Conservation (phyloP, 2,329 filamentous ascomycete species). For the Lasiodiplodia gonubiensis region DNA sequence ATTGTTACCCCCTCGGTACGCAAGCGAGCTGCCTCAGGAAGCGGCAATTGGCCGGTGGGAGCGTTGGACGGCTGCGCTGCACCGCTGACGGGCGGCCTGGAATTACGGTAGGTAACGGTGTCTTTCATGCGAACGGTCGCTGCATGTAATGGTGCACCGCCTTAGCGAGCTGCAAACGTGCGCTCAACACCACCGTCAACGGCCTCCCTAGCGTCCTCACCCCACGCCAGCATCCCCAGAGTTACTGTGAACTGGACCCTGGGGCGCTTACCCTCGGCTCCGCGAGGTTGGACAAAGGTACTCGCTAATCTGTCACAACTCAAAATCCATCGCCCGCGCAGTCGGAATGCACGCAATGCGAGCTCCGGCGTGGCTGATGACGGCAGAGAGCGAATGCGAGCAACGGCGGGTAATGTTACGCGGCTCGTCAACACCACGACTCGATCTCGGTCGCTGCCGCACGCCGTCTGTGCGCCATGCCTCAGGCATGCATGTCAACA, state of each 20-base stretch:
- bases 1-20: background rate
- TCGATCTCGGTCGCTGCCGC: slow-evolving; percentile 19
- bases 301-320: background rate
- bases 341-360: slow-evolving; percentile 2
- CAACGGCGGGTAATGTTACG: slow-evolving; percentile 15
- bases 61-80: slow-evolving; percentile 6
- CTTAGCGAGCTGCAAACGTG: slow-evolving; percentile 6
- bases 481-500: slow-evolving; percentile 14
- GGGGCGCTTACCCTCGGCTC: slow-evolving; percentile 9
- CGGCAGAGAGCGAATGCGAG: slow-evolving; percentile 5
- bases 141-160: slow-evolving; percentile 5
- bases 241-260: slow-evolving; percentile 8
- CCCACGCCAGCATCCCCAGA: background rate
- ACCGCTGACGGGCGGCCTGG: background rate
- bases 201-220: background rate
- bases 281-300: background rate
- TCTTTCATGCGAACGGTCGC: slow-evolving; percentile 8
- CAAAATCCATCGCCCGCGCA: slow-evolving; percentile 12
- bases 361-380: slow-evolving; percentile 3
- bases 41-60: background rate
- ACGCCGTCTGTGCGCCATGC: slow-evolving; percentile 12
- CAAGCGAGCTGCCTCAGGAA: background rate
- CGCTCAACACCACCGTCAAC: slow-evolving; percentile 6
- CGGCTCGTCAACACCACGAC: slow-evolving; percentile 1
- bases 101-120: background rate